These are phyloP conservation scores for Beauveria asiatica DNA, from an alignment of 2,329 filamentous ascomycete species.

Conservation along the genomic window DNA sequence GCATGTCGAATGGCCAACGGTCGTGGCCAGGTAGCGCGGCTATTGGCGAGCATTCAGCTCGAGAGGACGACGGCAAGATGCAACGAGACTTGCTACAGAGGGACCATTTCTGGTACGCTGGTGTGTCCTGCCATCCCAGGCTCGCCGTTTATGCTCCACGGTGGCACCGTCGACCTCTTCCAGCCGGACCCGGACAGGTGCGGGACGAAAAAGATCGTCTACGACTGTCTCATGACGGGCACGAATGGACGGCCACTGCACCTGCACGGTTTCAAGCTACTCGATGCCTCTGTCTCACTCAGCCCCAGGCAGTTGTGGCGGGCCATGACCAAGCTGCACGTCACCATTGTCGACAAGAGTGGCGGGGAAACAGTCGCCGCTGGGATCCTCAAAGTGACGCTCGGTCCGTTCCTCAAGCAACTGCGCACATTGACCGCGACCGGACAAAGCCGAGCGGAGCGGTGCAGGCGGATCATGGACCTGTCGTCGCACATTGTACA, in stretches of 20 bases:
- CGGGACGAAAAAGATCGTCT: slow-evolving; percentile 50
- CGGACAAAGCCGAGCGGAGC: not conserved
- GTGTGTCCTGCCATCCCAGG: slow-evolving; percentile 21
- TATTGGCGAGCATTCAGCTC: not conserved
- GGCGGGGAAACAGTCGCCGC: slow-evolving; percentile 12
- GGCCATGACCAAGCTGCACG: slow-evolving; percentile 54
- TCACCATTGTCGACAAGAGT: slow-evolving; percentile 41
- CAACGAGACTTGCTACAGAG: not conserved
- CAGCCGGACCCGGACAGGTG: slow-evolving; percentile 42
- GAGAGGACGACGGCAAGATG: not conserved
- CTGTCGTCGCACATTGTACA: not conserved
- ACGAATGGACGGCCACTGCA: slow-evolving; percentile 43
- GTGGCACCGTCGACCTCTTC: slow-evolving; percentile 51
- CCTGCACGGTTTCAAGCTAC: slow-evolving; percentile 54
- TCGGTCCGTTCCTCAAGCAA: not conserved
- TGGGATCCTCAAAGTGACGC: not conserved
- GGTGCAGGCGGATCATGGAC: not conserved
- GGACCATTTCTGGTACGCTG: not conserved
- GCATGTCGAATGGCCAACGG: not conserved
- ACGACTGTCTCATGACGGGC: slow-evolving; percentile 53
- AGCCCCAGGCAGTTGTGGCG: slow-evolving; percentile 49
- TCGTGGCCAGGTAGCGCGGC: not conserved
- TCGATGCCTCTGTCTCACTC: slow-evolving; percentile 52
- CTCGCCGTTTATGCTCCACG: slow-evolving; percentile 52
- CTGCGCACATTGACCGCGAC: not conserved